Evolutionary conservation across 805 yeast genomes (phyloP), one percentile per base, ranked within the genome.

Genomic region (Cyberlindnera bimundalis): DNA sequence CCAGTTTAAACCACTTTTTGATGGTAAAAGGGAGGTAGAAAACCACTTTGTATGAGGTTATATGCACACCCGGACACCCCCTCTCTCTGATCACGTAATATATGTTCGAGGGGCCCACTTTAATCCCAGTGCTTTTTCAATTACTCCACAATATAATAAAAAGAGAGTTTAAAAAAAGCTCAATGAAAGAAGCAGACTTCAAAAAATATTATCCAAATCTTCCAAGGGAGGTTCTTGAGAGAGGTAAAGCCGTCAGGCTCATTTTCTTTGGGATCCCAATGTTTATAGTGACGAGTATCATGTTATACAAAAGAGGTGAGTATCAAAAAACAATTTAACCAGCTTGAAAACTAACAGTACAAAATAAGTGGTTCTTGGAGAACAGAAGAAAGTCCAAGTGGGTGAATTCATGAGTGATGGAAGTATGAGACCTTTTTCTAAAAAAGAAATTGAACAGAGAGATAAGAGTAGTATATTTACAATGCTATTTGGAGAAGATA

Each of bases 361-460:
- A 11, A 32, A 11, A 4, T 12, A 11, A 50, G 57, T 53, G 36
- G 29, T 42, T 2, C 37, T 45, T 1, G 59, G 55, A 7, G 50
- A 54, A 27, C 44, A 46, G 39, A 54, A 52, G 31, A 47, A 42
- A 27, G 56, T 54, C 3, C 59, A 50, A 26, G 37, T 43, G 3
- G 59, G 57, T 14, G 59, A 54, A 32, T 36, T 51, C n/a, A 44
- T 54, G 53, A 31, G 28, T 12, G 59, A 54, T 35, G 59, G 59
- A 7, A 45, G 46, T 13, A 45, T 54, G 7, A 45, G 59, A 27
- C 39, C 43, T 11, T 54, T 51, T 33, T 36, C 49, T 1, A 34
- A 45, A 15, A 43, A 50, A 14, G 59, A 54, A 36, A 48, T 53
- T 17, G 52, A 46, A 34, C 39, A 47, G 27, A 48, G 33, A 18